Evolutionary conservation across 257 asterid genomes (phyloP).

Genomic region (Plectranthus barbatus): DNA sequence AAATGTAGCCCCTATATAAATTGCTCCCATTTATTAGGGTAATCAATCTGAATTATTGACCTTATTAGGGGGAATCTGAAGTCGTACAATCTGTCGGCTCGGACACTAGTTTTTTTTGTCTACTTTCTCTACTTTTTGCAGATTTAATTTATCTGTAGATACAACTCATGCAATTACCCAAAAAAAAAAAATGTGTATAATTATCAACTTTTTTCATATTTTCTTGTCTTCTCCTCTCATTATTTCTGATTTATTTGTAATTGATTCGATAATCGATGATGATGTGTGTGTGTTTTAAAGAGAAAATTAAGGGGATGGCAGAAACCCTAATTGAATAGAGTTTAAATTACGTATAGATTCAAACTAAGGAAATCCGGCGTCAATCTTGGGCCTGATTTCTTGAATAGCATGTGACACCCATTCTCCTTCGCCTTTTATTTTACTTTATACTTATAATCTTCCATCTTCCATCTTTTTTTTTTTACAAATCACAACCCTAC

Average conservation of each 20-base stretch:
- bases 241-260: not conserved
- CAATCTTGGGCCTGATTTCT: slow-evolving; percentile 41
- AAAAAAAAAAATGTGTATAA: not conserved
- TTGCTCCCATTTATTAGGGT: not conserved
- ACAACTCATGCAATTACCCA: not conserved
- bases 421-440: slow-evolving; percentile 15
- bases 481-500: too few species aligned
- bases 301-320: not conserved
- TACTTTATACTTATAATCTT: too few species aligned
- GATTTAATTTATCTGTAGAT: not conserved
- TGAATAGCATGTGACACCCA: slow-evolving; percentile 43
- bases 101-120: not conserved
- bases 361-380: slow-evolving; percentile 34
- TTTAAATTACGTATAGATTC: slow-evolving; percentile 14
- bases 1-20: not conserved
- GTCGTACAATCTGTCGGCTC: not conserved
- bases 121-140: not conserved
- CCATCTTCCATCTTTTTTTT: not conserved
- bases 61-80: slow-evolving; percentile 1
- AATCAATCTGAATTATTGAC: not conserved
- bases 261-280: not conserved
- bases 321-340: not conserved
- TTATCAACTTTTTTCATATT: not conserved
- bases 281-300: too few species aligned
- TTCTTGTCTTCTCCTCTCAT: not conserved